Base-by-base conservation (phyloP, 1,284 basidiomycete species). In the Mrakiaceae sp. region DNA sequence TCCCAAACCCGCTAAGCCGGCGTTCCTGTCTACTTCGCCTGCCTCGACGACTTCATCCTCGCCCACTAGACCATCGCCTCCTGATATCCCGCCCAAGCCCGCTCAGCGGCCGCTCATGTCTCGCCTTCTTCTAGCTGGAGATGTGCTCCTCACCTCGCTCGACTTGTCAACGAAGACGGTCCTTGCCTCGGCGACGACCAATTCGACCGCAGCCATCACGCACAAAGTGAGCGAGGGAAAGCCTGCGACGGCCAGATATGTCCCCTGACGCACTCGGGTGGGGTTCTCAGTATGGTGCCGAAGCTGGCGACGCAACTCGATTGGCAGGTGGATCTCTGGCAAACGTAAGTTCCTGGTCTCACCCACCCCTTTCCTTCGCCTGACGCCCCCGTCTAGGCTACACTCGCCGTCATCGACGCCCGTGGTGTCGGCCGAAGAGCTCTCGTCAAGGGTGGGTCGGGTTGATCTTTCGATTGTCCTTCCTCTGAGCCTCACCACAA, bases 131-230 rank as follows among this genome's bases (percentile, higher is more conserved):
- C 80, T 87, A 42, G 86, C 86, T 5, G 84, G 84, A 14, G 86
- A 88, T 70, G 81, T 89, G 53, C 82, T 91, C 54, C 77, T 88
- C 8, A 83, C 85, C 5, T 84, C 86, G 3, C 74, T 90, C 43
- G 86, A 88, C 72, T 79, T 84, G 60, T 85, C 84, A 0, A 78
- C 83, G 16, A 77, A 81, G 60, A 81, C 82, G 61, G 71, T 90
- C 16, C 76, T 89, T 27, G 82, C 84, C 63, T 78, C 77, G 3
- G 81, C 84, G 1, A 82, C 83, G 0, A 74, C 80, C 42, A 39
- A 53, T 59, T 64, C 64, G 50, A 66, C 59, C 40, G 50, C 7
- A 44, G 51, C 42, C 16, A 47, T 67, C 11, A 72, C 67, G 14
- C 72, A 72, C 70, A 83, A 82, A 27, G 27, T 27, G 27, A 27